Conservation (phyloP, 345 rosid genomes). For the Salix arbutifolia region DNA sequence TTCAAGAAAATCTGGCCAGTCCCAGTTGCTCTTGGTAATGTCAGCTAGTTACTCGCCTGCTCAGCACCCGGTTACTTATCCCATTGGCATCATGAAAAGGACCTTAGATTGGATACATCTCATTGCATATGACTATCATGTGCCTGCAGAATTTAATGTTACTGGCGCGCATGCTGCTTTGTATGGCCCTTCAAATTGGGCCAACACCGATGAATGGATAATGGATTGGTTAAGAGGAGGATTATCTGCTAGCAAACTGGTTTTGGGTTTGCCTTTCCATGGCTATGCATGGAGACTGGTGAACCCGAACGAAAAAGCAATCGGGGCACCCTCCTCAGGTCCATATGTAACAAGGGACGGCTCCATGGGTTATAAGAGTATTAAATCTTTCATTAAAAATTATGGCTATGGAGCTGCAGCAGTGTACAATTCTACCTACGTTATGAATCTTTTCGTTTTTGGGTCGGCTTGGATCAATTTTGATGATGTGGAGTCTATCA, state of each 20-base stretch:
- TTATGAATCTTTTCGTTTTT: slow-evolving; percentile 16
- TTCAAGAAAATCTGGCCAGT: not conserved
- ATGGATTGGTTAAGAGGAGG: slow-evolving; percentile 27
- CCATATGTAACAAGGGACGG: slow-evolving; percentile 12
- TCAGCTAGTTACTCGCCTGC: slow-evolving; percentile 3
- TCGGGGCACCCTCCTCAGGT: slow-evolving; percentile 11
- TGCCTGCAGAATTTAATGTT: slow-evolving; percentile 21
- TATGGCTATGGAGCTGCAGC: slow-evolving; percentile 22
- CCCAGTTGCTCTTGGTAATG: slow-evolving; percentile 15
- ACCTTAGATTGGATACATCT: slow-evolving; percentile 30
- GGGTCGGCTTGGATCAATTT: slow-evolving; percentile 39
- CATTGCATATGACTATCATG: slow-evolving; percentile 24
- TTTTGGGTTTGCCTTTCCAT: slow-evolving; percentile 33
- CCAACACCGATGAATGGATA: slow-evolving; percentile 24
- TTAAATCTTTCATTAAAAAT: slow-evolving; percentile 10
- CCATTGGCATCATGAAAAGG: slow-evolving; percentile 17
- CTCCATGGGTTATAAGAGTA: slow-evolving; percentile 15
- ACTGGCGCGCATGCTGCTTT: slow-evolving; percentile 32
- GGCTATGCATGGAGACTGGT: slow-evolving; percentile 29
- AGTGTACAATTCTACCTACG: slow-evolving; percentile 33
- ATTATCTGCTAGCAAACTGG: slow-evolving; percentile 23
- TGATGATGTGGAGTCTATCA: slow-evolving; percentile 35
- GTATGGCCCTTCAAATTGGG: slow-evolving; percentile 7
- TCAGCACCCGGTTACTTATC: slow-evolving; percentile 8
- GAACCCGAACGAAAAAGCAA: slow-evolving; percentile 10